phyloP scores from a whole-genome alignment of 1,139 yeast species.

The Yamadazyma mexicana region DNA sequence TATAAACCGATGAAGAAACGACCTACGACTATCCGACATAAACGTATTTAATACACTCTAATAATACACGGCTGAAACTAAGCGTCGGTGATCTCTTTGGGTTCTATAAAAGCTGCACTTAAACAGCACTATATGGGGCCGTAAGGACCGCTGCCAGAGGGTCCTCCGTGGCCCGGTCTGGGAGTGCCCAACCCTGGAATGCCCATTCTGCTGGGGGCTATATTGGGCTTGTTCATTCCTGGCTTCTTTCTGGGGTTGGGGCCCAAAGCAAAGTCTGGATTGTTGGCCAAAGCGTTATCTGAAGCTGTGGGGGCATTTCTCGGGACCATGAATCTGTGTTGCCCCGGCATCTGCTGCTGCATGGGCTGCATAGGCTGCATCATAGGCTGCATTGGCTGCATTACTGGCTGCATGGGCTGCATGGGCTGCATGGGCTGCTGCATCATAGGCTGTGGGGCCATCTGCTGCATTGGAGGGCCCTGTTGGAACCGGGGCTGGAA shows the following conservation, averaged over 20 bases:
- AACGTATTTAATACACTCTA: not conserved
- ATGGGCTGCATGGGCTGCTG: slow-evolving; percentile 1
- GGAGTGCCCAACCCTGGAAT: slow-evolving; percentile 12
- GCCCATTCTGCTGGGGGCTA: slow-evolving; percentile 14
- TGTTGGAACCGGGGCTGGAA: slow-evolving; percentile 16
- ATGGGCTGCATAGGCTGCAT: not conserved
- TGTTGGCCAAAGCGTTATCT: slow-evolving; percentile 47
- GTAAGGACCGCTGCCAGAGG: slow-evolving; percentile 19
- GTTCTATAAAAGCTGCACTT: not conserved
- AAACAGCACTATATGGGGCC: slow-evolving; percentile 13
- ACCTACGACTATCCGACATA: not conserved
- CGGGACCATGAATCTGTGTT: slow-evolving; percentile 11
- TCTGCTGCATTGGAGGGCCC: slow-evolving; percentile 2
- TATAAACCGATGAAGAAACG: not conserved
- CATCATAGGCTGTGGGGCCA: not conserved
- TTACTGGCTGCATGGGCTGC: too few relatives aligned
- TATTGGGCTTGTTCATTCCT: slow-evolving; percentile 12
- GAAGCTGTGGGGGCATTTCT: slow-evolving; percentile 37
- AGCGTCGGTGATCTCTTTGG: too few relatives aligned
- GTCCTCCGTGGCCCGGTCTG: slow-evolving; percentile 9
- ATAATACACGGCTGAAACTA: not conserved
- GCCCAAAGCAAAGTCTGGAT: slow-evolving; percentile 53
- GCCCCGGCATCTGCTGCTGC: slow-evolving; percentile 4
- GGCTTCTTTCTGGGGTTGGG: slow-evolving; percentile 22
- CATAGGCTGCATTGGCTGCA: not conserved